These are phyloP conservation scores for Gossypium rotundifolium DNA, from an alignment of 345 rosid species.

Conservation along the genomic window DNA sequence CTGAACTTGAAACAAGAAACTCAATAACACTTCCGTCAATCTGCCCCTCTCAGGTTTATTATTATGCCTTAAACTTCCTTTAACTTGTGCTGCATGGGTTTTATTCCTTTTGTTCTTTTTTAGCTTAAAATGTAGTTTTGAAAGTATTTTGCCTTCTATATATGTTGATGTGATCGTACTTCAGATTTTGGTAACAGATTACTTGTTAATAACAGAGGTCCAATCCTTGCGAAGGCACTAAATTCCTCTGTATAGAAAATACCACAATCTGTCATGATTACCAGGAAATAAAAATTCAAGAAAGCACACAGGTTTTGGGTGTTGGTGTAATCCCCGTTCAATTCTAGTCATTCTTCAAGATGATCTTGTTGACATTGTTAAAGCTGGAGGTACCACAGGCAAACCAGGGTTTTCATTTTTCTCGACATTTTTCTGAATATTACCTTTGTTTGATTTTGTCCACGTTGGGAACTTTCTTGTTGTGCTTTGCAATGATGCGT, in stretches of 20 bases:
- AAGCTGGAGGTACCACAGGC: slow-evolving; percentile 78
- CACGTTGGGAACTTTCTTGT: neutral
- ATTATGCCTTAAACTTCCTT: neutral
- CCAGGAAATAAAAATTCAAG: slow-evolving; percentile 96
- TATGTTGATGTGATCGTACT: neutral
- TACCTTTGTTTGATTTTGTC: neutral
- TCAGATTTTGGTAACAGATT: slow-evolving; percentile 3
- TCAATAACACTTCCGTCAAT: slow-evolving; percentile 63
- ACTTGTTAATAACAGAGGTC: slow-evolving; percentile 42
- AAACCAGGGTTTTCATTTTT: neutral
- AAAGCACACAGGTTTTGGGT: slow-evolving; percentile 78
- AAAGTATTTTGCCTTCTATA: neutral
- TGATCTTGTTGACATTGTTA: slow-evolving; percentile 92
- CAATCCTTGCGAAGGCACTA: slow-evolving; percentile 72
- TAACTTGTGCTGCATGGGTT: neutral
- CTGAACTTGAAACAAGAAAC: slow-evolving; percentile 85
- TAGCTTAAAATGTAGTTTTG: neutral
- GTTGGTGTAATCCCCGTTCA: slow-evolving; percentile 94
- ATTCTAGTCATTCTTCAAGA: slow-evolving; percentile 68
- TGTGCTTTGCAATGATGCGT: neutral
- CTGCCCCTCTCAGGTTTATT: slow-evolving; percentile 83
- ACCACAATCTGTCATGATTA: slow-evolving; percentile 75
- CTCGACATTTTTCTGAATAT: neutral
- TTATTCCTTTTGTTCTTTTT: slow-evolving; percentile 1
- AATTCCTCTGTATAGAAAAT: slow-evolving; percentile 58